phyloP scores from a whole-genome alignment of 2,329 filamentous ascomycete genomes.

The Fusarium sp. region DNA sequence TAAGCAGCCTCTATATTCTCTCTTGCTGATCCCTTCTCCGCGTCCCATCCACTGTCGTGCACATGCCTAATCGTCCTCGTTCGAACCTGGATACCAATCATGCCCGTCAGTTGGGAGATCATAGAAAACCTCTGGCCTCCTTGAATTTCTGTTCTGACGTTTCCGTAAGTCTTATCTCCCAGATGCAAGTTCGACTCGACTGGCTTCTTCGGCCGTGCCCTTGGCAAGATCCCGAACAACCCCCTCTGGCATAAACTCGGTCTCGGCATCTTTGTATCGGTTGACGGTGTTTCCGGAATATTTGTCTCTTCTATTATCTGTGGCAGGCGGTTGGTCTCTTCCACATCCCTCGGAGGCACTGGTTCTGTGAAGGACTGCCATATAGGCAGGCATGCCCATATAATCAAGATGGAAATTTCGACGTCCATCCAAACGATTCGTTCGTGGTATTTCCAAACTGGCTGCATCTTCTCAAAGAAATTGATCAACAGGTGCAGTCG shows the following conservation, averaged over 20 bases:
- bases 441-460: conserved; percentile 54
- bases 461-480: conserved; percentile 48
- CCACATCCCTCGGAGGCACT: not conserved
- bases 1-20: conserved; percentile 1
- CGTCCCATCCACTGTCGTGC: conserved; percentile 13
- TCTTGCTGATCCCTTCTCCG: conserved; percentile 13
- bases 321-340: conserved; percentile 30
- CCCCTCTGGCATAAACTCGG: not conserved
- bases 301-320: not conserved
- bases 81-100: conserved; percentile 37
- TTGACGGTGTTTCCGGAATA: not conserved
- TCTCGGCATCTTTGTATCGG: not conserved
- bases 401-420: conserved; percentile 54
- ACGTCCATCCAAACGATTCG: conserved; percentile 55
- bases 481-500: conserved; percentile 47
- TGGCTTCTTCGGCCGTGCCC: conserved; percentile 38
- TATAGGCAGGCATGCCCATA: conserved; percentile 54
- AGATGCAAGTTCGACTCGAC: conserved; percentile 39
- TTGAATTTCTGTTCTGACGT: conserved; percentile 47
- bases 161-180: conserved; percentile 44
- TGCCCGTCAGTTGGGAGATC: conserved; percentile 35
- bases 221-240: not conserved
- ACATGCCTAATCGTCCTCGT: conserved; percentile 33
- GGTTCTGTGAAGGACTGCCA: conserved; percentile 35
- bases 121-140: conserved; percentile 39